Evolutionary conservation across 192 early-diverging fungal species (phyloP).

Genomic region (Coemansia sp.): DNA sequence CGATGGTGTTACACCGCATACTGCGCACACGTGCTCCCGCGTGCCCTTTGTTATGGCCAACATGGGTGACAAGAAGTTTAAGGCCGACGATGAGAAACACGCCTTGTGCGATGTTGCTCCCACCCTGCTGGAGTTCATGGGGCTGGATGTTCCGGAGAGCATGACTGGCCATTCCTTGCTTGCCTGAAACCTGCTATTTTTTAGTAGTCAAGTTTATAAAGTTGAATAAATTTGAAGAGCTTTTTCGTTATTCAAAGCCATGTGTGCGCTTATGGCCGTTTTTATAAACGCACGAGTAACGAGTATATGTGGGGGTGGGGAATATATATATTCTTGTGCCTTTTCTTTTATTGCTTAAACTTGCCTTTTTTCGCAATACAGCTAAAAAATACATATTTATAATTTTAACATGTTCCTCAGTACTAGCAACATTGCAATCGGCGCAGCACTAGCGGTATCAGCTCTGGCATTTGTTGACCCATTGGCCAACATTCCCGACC

Average conservation of each 20-base stretch:
- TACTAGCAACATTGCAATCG: neutral
- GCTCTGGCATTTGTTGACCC: slow-evolving; percentile 3
- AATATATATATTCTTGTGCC: neutral
- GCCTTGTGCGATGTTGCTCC: slow-evolving; percentile 96
- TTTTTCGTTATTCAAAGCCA: too few species aligned
- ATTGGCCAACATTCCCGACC: slow-evolving; percentile 5
- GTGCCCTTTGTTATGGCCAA: slow-evolving; percentile 91
- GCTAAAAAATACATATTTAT: neutral
- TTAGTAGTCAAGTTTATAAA: too few species aligned
- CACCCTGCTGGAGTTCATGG: slow-evolving; percentile 91
- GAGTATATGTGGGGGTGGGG: neutral
- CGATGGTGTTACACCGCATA: slow-evolving; percentile 85
- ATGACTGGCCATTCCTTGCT: slow-evolving; percentile 87
- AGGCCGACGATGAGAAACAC: slow-evolving; percentile 57
- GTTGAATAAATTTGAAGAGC: too few species aligned
- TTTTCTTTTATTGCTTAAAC: neutral
- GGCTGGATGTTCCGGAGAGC: slow-evolving; percentile 86
- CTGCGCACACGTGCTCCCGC: slow-evolving; percentile 87
- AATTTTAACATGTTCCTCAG: neutral
- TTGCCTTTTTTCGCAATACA: neutral
- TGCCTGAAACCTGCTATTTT: slow-evolving; percentile 11
- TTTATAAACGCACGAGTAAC: too few species aligned
- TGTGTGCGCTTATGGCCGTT: too few species aligned
- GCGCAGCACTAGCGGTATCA: neutral
- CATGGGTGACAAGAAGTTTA: slow-evolving; percentile 56